These are phyloP conservation scores for Aspergillus wentii DNA, from an alignment of 495 filamentous ascomycete species.

Conservation along the genomic window DNA sequence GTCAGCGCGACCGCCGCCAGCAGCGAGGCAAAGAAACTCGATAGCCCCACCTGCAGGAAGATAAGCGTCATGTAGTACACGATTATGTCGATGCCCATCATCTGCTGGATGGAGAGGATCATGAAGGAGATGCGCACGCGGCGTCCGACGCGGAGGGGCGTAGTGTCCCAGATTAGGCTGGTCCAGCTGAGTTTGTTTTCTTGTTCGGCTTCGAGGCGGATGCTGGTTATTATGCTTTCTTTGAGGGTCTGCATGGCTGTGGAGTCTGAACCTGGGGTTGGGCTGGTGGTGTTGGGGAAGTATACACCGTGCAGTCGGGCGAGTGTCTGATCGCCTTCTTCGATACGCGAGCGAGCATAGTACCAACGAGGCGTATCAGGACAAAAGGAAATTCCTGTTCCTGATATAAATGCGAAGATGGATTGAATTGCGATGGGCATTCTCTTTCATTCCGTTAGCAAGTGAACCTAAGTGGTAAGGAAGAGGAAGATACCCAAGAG, in stretches of 20 bases:
- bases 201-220: conserved; percentile 12
- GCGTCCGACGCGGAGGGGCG: conserved; percentile 17
- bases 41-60: conserved; percentile 22
- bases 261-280: background rate
- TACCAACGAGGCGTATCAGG: conserved; percentile 40
- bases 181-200: conserved; percentile 9
- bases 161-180: conserved; percentile 20
- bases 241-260: conserved; percentile 5
- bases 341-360: conserved; percentile 22
- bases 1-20: conserved; percentile 25
- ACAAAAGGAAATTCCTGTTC: conserved; percentile 20
- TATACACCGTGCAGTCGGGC: conserved; percentile 18
- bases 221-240: conserved; percentile 12
- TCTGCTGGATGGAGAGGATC: conserved; percentile 19
- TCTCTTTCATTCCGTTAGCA: conserved; percentile 7
- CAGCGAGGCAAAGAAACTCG: conserved; percentile 14
- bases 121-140: conserved; percentile 23
- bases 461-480: too few relatives aligned
- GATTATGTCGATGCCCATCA: conserved; percentile 24
- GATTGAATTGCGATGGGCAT: conserved; percentile 33
- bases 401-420: conserved; percentile 25
- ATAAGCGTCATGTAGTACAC: conserved; percentile 27
- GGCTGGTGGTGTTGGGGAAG: background rate
- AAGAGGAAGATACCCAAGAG: conserved; percentile 14
- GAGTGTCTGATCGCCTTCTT: conserved; percentile 29